Evolutionary conservation across 768 basidiomycete genomes (phyloP).

Genomic region (Pleurotus tuber-regium): DNA sequence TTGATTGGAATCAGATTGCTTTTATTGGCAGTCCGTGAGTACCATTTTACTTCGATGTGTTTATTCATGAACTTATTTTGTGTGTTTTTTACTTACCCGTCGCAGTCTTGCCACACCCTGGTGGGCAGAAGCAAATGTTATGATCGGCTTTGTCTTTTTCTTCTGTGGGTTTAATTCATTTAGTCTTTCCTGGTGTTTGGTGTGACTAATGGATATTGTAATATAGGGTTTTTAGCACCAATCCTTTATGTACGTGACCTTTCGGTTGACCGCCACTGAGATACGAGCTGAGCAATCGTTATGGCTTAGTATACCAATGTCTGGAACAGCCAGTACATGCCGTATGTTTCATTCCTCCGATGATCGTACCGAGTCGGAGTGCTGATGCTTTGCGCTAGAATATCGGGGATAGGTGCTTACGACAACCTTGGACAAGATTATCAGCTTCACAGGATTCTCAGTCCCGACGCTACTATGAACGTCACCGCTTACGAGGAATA

Average conservation of each 20-base stretch:
- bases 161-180: constrained; percentile 61
- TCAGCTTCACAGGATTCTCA: constrained; percentile 41
- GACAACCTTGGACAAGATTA: constrained; percentile 55
- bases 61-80: background rate
- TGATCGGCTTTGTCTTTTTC: constrained; percentile 59
- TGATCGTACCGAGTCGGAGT: background rate
- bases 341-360: constrained; percentile 34
- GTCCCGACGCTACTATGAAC: constrained; percentile 36
- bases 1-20: constrained; percentile 69
- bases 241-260: constrained; percentile 38
- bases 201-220: constrained; percentile 9
- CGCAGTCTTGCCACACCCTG: constrained; percentile 48
- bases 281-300: constrained; percentile 13
- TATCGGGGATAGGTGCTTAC: constrained; percentile 50
- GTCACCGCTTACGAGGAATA: constrained; percentile 43
- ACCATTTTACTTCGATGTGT: constrained; percentile 9
- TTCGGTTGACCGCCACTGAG: background rate
- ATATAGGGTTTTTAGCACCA: constrained; percentile 47
- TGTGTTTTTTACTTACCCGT: too few species aligned
- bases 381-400: constrained; percentile 23
- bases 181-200: too few species aligned
- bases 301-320: constrained; percentile 44
- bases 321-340: constrained; percentile 58
- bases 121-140: constrained; percentile 77
- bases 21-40: constrained; percentile 64